Evolutionary conservation across 2,329 filamentous ascomycete genomes (phyloP).

Genomic region (Juglanconis oblonga): DNA sequence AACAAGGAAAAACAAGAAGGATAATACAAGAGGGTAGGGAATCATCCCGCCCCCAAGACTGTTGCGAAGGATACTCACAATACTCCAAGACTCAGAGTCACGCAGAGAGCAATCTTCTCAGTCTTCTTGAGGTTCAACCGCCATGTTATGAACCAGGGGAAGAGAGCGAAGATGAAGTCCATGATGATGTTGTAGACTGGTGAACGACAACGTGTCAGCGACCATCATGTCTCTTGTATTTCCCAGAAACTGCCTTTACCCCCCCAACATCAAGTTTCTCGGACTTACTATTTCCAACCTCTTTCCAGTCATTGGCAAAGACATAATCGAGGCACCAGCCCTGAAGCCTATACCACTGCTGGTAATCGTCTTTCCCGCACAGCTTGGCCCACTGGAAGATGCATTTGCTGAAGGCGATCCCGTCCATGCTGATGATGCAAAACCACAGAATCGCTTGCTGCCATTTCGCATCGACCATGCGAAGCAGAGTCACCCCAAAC

Average conservation of each 20-base stretch:
- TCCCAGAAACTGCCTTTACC: not conserved
- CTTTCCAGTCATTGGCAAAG: constrained; percentile 43
- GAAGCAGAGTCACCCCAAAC: constrained; percentile 34
- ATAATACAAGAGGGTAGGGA: too few species aligned
- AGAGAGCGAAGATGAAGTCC: constrained; percentile 48
- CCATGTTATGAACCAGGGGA: constrained; percentile 49
- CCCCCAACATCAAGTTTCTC: not conserved
- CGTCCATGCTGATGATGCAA: constrained; percentile 47
- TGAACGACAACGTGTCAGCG: not conserved
- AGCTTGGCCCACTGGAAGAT: constrained; percentile 48
- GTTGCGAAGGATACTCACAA: constrained; percentile 28
- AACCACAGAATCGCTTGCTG: constrained; percentile 44
- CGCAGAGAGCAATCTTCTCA: constrained; percentile 48
- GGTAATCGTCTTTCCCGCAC: constrained; percentile 39
- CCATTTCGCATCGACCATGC: constrained; percentile 41
- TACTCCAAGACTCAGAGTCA: constrained; percentile 50
- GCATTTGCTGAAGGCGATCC: constrained; percentile 44
- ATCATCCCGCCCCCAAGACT: not conserved
- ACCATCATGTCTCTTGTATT: not conserved
- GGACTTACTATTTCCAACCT: constrained; percentile 46
- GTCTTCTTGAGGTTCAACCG: constrained; percentile 43
- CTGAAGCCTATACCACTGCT: constrained; percentile 43
- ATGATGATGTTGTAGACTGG: constrained; percentile 52
- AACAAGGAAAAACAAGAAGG: too few species aligned
- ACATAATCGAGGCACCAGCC: constrained; percentile 40